Evolutionary conservation across 495 filamentous ascomycete genomes (phyloP).

Genomic region (Xylaria intraflava): DNA sequence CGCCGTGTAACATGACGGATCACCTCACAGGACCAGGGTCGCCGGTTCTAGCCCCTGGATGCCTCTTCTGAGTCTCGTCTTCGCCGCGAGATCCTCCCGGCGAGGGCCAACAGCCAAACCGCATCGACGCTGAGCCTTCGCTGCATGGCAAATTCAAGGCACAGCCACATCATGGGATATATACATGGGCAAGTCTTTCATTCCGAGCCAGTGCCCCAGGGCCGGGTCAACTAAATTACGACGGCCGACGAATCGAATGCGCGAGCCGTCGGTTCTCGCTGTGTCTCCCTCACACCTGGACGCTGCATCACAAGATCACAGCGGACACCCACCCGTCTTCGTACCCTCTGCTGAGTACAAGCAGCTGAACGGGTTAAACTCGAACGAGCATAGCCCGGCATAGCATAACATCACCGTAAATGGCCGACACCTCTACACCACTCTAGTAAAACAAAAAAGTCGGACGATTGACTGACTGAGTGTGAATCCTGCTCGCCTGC

Average conservation of each 20-base stretch:
- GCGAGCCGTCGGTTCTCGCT: not conserved
- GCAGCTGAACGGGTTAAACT: not conserved
- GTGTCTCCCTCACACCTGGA: not conserved
- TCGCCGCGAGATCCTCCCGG: too few species aligned
- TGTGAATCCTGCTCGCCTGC: too few species aligned
- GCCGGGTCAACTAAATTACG: not conserved
- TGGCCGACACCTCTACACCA: not conserved
- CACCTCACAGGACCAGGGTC: not conserved
- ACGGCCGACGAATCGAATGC: not conserved
- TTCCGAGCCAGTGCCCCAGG: not conserved
- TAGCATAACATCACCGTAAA: not conserved
- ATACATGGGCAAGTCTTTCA: not conserved
- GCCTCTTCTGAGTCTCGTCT: not conserved
- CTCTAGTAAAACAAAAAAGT: too few species aligned
- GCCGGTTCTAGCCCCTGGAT: not conserved
- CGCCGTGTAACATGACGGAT: constrained; percentile 7
- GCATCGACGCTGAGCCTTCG: not conserved
- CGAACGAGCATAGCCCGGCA: not conserved
- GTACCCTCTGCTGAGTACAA: too few species aligned
- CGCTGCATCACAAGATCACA: constrained; percentile 2
- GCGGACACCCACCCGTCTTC: not conserved
- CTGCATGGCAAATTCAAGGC: not conserved
- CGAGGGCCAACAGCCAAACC: not conserved
- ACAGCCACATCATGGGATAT: not conserved
- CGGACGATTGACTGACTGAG: too few species aligned